Evolutionary conservation across 2,329 filamentous ascomycete species (phyloP).

Genomic region (Triangularia verruculosa): DNA sequence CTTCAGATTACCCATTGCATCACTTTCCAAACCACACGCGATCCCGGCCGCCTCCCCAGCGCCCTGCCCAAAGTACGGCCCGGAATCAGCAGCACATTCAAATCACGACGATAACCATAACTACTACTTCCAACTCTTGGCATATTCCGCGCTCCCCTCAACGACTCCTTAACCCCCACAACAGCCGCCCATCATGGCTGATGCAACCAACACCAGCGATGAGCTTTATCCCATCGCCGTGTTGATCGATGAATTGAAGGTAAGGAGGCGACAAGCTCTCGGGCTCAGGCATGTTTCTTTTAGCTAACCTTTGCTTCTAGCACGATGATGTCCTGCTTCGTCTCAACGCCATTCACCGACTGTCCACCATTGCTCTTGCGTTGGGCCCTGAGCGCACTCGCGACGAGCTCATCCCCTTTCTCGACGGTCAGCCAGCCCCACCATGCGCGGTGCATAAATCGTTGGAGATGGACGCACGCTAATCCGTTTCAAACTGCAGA

Average conservation of each 20-base stretch:
- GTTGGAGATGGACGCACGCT: constrained; percentile 26
- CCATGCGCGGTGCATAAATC: constrained; percentile 11
- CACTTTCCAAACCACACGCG: constrained; percentile 25
- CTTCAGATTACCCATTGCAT: constrained; percentile 23
- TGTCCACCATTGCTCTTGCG: constrained; percentile 96
- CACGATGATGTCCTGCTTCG: constrained; percentile 98
- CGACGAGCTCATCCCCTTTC: constrained; percentile 97
- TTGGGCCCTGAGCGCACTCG: constrained; percentile 93
- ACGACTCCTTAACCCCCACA: constrained; percentile 11
- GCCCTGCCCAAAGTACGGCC: constrained; percentile 19
- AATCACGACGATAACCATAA: not conserved
- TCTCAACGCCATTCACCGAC: constrained; percentile 95
- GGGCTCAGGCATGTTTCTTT: not conserved
- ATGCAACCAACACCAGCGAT: constrained; percentile 87
- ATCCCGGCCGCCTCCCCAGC: constrained; percentile 23
- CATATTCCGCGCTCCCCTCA: constrained; percentile 6
- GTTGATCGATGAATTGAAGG: constrained; percentile 99
- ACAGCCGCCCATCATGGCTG: constrained; percentile 63
- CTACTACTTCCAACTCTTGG: constrained; percentile 4
- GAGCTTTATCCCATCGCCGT: constrained; percentile 99
- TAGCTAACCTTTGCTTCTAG: constrained; percentile 44
- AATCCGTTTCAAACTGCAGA: constrained; percentile 55
- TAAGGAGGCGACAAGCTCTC: constrained; percentile 43
- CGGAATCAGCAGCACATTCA: constrained; percentile 10
- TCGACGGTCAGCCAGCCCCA: constrained; percentile 73